Base-by-base conservation (phyloP, 1,284 basidiomycete genomes). In the Apiotrichum montevideense region DNA sequence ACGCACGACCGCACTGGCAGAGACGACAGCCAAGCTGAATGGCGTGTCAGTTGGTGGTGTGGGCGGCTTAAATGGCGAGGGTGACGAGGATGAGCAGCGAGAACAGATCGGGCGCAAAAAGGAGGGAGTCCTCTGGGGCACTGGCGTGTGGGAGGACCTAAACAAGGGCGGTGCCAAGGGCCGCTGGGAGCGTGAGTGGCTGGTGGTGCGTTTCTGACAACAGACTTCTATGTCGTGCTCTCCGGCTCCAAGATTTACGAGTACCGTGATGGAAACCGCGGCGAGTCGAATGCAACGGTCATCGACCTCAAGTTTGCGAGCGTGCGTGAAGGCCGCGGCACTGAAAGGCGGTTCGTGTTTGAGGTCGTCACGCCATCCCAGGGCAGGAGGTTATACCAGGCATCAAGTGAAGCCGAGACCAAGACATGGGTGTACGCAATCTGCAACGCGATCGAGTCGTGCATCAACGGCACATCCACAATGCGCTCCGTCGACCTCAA, bases 341-440 rank as follows among this genome's bases (percentile, higher is more conserved):
- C 74, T 5, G 76, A 76, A 53, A 58, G 76, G 15, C 63, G 74
- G 3, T 76, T 75, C 51, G 75, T 73, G 3, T 82, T 82, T 62
- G 80, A 81, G 66, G 75, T 82, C 29, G 74, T 81, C 29, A 81
- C 80, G 4, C 77, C 79, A 1, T 72, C 77, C 44, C 68, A 74
- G 35, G 70, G 73, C 9, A 67, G 78, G 21, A 63, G 80, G 35
- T 69, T 80, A 62, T 82, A 80, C 64, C 80, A 82, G 63, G 79
- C 80, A 3, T 73, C 76, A 0, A 77, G 75, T 1, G 76, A 79
- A 6, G 59, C 66, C 0, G 77, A 79, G 48, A 79, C 80, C 73
- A 71, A 76, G 69, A 68, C 76, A 52, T 82, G 80, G 80, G 72
- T 80, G 35, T 72, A 77, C 43, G 77, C 80, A 5, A 80, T 82